Evolutionary conservation across 495 filamentous ascomycete genomes (phyloP), one percentile per base, ranked within the genome.

Genomic region (Elaphomyces granulatus): DNA sequence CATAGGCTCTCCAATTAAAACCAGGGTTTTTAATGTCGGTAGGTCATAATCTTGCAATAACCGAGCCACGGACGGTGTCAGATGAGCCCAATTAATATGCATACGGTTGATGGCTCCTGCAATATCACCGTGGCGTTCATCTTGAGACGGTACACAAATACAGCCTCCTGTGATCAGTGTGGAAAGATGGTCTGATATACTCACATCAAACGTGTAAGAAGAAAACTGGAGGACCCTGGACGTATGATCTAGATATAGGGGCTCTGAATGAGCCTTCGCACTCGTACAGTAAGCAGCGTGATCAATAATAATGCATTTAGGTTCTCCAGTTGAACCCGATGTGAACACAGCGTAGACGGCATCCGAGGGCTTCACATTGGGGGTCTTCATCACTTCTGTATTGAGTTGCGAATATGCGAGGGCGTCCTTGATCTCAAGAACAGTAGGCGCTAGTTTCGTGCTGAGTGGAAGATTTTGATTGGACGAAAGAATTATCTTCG

Each of bases 311-410:
- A 75, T 67, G 17, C 71, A 74, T 46, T 73, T 73, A 0, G 69
- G 69, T n/a, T 56, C 67, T 3, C 68, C 68, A 1, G 69, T 74
- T n/a, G 60, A 66, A 4, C 70, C 70, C 15, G 65, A 70, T 4
- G 70, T 74, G 45, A 70, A 74, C 15, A 73, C 64, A 12, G 64
- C 46, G 42, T 61, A 69, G 50, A 61, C 57, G 4, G 59, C 41
- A 7, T 46, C 50, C 10, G 55, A 26, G 1, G 60, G 54, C 6
- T 6, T 28, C 6, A 63, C 58, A 28, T 28, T 28, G 12, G 12
- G 6, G 12, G 6, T 12, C 12, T 28, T 12, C 23, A 6, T 6
- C 23, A 12, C 23, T 6, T 28, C 6, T 28, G 23, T 28, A 28
- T 28, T 28, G 12, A 61, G 28, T 2, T 39, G 19, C 1, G 45